phyloP scores from a whole-genome alignment of 108 stramenopile genomes.

The Pseudonitzschia pungens region DNA sequence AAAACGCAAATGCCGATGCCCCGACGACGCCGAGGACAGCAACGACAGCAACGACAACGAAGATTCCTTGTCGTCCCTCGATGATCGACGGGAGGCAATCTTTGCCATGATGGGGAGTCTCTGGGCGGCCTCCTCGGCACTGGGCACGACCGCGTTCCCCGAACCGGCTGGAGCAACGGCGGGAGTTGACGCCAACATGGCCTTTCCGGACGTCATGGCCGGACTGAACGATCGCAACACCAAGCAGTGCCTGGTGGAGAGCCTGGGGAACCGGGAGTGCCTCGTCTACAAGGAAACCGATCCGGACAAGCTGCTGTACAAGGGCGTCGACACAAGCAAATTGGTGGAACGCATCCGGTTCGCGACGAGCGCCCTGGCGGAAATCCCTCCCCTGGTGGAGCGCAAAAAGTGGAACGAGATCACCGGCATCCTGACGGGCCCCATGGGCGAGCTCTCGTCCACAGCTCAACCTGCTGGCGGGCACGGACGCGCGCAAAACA shows the following conservation, averaged over 20 bases:
- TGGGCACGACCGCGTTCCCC: constrained; percentile 1
- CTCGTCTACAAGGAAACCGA: constrained; percentile 57
- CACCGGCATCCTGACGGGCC: constrained; percentile 57
- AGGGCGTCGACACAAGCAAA: constrained; percentile 45
- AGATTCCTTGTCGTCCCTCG: constrained; percentile 8
- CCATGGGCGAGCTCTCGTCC: constrained; percentile 48
- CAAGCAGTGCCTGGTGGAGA: constrained; percentile 72
- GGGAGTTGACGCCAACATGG: constrained; percentile 69
- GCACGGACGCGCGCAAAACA: constrained; percentile 21
- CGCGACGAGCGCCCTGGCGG: constrained; percentile 38
- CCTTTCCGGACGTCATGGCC: constrained; percentile 57
- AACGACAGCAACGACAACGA: constrained; percentile 2
- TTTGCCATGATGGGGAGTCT: constrained; percentile 44
- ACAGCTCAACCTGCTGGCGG: constrained; percentile 52
- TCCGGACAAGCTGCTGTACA: constrained; percentile 63
- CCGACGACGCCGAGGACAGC: constrained; percentile 6
- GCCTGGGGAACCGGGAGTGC: constrained; percentile 69
- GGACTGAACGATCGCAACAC: constrained; percentile 50
- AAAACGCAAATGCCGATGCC: constrained; percentile 11
- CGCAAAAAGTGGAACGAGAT: constrained; percentile 69
- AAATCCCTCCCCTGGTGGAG: constrained; percentile 54
- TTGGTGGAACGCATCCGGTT: constrained; percentile 50
- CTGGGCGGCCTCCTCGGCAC: constrained; percentile 23
- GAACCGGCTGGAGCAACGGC: constrained; percentile 36
- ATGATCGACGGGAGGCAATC: constrained; percentile 40